Base-by-base conservation (phyloP, 2,329 filamentous ascomycete species). In the Cladosporium colombiae region DNA sequence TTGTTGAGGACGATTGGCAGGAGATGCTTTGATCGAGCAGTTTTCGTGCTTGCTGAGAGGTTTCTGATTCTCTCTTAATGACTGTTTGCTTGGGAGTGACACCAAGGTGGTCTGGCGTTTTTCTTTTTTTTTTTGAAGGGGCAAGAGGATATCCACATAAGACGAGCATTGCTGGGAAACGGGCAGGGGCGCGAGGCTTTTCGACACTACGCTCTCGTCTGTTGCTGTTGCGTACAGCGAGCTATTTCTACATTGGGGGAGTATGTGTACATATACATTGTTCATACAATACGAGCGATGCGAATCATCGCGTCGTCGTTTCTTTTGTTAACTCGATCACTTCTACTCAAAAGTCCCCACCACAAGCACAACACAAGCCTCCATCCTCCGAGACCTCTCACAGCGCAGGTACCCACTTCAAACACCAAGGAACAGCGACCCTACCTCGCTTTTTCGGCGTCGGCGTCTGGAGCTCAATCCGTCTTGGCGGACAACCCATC, bases 1-100 rank as follows among this genome's bases (percentile, higher is more conserved):
- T 71, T 31, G 46, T 71, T 4, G 66, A 64, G 25, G 69, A 60
- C 6, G 55, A 65, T 21, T 63, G 61, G 61, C 40, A 46, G 50
- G 50, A 63, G 50, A 56, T 63, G 61, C 61, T 52, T 49, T 63
- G 27, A 62, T 33, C 2, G 52, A 7, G 5, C 29, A n/a, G 1
- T n/a, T 21, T 23, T 11, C 40, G 10, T 21, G 40, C 40, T 44
- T n/a, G 18, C 18, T 21, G 40, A 21, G 40, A 44, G 18, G 7
- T 44, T 44, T n/a, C 18, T 44, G 16, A 14, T 40, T 18, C 40
- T 44, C 40, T 8, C 2, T 21, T 44, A 46, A 46, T 46, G n/a
- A 46, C n/a, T 46, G 3, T 46, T 46, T 46, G 40, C 40, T 46
- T 46, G n/a, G 13, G 40, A 11, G 40, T 46, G 40, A 13, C 40